These are phyloP conservation scores for Glutinoglossum americanum DNA, from an alignment of 495 filamentous ascomycete species.

Conservation along the genomic window DNA sequence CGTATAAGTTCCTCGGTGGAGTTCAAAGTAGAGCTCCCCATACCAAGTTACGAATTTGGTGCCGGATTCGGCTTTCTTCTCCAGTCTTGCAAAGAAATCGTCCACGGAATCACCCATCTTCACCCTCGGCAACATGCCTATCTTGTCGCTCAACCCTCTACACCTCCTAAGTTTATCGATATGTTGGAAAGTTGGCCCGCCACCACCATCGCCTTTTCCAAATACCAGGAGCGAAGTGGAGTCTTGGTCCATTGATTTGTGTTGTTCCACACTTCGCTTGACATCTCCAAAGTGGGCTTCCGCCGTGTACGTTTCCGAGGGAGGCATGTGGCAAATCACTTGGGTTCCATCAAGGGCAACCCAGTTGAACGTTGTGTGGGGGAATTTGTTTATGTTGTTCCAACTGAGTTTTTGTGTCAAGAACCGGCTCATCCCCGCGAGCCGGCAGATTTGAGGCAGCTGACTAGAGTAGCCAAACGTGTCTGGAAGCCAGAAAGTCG, in stretches of 20 bases:
- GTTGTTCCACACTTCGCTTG: slow-evolving; percentile 69
- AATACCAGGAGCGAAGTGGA: slow-evolving; percentile 75
- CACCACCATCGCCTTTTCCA: slow-evolving; percentile 89
- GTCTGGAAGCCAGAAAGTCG: slow-evolving; percentile 93
- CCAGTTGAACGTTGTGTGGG: slow-evolving; percentile 97
- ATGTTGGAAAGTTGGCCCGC: slow-evolving; percentile 82
- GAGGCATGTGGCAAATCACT: slow-evolving; percentile 92
- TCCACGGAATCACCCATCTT: slow-evolving; percentile 88
- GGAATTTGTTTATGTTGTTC: slow-evolving; percentile 99
- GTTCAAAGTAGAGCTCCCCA: slow-evolving; percentile 91
- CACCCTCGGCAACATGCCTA: slow-evolving; percentile 63
- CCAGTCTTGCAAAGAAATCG: slow-evolving; percentile 74
- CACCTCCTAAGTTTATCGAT: slow-evolving; percentile 90
- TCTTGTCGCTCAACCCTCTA: slow-evolving; percentile 75
- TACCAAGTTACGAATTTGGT: slow-evolving; percentile 87
- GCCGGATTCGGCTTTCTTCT: slow-evolving; percentile 47
- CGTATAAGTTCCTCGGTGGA: slow-evolving; percentile 91
- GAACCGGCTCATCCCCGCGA: slow-evolving; percentile 87
- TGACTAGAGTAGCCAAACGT: slow-evolving; percentile 95
- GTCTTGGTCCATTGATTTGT: slow-evolving; percentile 89
- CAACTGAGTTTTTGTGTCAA: slow-evolving; percentile 90
- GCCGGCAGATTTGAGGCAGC: slow-evolving; percentile 74
- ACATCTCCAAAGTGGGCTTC: slow-evolving; percentile 91
- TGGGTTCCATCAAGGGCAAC: slow-evolving; percentile 85
- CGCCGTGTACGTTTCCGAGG: slow-evolving; percentile 84